phyloP scores from a whole-genome alignment of 352 stramenopile genomes.

The Elongisporangium anandrum region DNA sequence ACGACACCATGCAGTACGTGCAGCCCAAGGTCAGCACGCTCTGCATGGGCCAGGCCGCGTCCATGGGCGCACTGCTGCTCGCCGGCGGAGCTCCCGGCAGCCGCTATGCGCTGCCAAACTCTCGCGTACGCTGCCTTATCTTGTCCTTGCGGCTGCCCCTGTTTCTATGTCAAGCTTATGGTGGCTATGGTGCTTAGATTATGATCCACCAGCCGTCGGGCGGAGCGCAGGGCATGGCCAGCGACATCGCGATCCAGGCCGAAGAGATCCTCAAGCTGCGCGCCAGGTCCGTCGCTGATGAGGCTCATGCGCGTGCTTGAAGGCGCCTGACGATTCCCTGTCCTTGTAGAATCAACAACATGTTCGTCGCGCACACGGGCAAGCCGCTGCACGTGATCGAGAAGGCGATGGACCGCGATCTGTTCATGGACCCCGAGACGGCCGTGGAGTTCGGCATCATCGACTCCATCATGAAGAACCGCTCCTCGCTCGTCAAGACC shows the following conservation, averaged over 20 bases:
- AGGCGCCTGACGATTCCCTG: background rate
- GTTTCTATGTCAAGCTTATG: conserved; percentile 2
- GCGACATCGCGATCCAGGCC: conserved; percentile 98
- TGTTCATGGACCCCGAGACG: conserved; percentile 79
- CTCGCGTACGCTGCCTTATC: conserved; percentile 54
- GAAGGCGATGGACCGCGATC: conserved; percentile 83
- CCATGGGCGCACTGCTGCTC: conserved; percentile 95
- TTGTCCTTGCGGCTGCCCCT: background rate
- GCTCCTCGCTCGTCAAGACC: conserved; percentile 13
- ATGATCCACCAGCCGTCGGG: conserved; percentile 99
- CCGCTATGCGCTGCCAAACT: conserved; percentile 92
- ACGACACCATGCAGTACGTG: conserved; percentile 99
- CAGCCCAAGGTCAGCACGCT: conserved; percentile 96
- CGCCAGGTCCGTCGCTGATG: conserved; percentile 27
- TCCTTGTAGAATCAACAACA: conserved; percentile 54
- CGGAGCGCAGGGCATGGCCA: conserved; percentile 95
- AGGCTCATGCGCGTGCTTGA: conserved; percentile 1
- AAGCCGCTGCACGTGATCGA: conserved; percentile 79
- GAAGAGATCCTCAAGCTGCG: conserved; percentile 97
- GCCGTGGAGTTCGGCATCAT: conserved; percentile 82
- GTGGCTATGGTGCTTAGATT: conserved; percentile 35
- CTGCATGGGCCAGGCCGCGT: conserved; percentile 96
- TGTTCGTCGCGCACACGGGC: conserved; percentile 69
- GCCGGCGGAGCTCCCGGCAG: conserved; percentile 87
- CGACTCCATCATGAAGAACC: conserved; percentile 74